phyloP scores from a whole-genome alignment of 495 filamentous ascomycete genomes.

The Podospora pseudopauciseta region DNA sequence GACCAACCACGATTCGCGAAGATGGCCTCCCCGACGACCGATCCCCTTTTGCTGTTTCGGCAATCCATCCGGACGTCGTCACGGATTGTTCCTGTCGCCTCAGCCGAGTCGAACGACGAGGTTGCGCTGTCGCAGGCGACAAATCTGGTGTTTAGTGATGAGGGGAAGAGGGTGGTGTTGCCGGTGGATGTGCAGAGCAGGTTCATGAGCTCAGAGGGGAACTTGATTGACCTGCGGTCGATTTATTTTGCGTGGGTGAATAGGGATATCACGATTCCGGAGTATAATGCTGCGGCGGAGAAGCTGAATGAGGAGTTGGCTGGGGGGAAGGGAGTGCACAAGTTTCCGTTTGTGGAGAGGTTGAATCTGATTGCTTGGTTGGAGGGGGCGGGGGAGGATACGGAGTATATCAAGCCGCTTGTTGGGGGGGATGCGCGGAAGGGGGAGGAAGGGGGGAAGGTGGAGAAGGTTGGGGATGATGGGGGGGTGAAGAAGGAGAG shows the following conservation, averaged over 20 bases:
- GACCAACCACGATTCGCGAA: not conserved
- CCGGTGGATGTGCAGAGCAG: constrained; percentile 75
- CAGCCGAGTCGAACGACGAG: constrained; percentile 48
- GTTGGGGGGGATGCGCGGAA: constrained; percentile 56
- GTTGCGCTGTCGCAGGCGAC: constrained; percentile 67
- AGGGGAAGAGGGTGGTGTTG: constrained; percentile 56
- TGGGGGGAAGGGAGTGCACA: constrained; percentile 58
- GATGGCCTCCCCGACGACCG: constrained; percentile 47
- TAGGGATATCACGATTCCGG: constrained; percentile 78
- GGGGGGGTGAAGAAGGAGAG: constrained; percentile 43
- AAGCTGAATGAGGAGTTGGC: constrained; percentile 73
- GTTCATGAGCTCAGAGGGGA: constrained; percentile 62
- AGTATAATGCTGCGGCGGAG: constrained; percentile 81
- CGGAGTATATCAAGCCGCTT: constrained; percentile 85
- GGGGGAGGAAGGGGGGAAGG: constrained; percentile 39
- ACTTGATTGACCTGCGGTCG: constrained; percentile 80
- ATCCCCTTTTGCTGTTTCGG: constrained; percentile 76
- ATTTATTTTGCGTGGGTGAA: constrained; percentile 95
- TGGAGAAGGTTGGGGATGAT: constrained; percentile 34
- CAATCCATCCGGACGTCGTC: constrained; percentile 66
- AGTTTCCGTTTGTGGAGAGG: constrained; percentile 82
- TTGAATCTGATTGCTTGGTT: constrained; percentile 89
- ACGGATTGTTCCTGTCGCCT: constrained; percentile 63
- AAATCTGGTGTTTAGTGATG: constrained; percentile 71
- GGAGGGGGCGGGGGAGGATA: constrained; percentile 81